A percentile compares a stretch with the other conserved stretches of the same genome.
Conservation (phyloP, 2,329 filamentous ascomycete species). For the Trichoderma aggressivum region DNA sequence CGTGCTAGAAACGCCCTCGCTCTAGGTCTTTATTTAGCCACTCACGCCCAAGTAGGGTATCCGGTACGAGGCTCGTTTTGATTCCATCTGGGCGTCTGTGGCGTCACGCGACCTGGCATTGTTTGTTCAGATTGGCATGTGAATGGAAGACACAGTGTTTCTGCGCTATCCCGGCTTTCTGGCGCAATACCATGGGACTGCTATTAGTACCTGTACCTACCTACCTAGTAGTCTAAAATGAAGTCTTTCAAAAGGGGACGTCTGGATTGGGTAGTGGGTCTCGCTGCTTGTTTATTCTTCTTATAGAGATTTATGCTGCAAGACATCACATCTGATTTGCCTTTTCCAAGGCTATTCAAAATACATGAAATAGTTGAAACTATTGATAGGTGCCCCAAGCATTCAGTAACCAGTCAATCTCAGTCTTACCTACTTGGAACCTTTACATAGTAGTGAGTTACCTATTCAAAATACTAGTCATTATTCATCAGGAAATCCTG, state of each 20-base stretch:
- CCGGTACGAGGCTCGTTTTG: not conserved
- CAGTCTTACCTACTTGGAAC: not conserved
- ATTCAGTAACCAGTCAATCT: not conserved
- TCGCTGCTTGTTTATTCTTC: too few species aligned
- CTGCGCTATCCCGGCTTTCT: not conserved
- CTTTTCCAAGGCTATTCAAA: not conserved
- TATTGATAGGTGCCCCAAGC: not conserved
- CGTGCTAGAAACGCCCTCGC: not conserved
- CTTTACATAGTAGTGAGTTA: not conserved
- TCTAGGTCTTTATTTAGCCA: not conserved
- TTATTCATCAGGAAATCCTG: slow-evolving; percentile 40
- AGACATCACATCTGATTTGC: not conserved
- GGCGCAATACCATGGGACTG: not conserved
- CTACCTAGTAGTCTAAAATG: too few species aligned
- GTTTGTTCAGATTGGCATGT: not conserved
- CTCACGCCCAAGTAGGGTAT: not conserved
- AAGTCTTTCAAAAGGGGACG: too few species aligned
- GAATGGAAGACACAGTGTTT: not conserved
- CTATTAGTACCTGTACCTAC: too few species aligned
- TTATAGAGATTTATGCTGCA: too few species aligned
- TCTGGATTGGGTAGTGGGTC: too few species aligned
- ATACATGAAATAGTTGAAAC: not conserved
- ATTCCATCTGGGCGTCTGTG: not conserved
- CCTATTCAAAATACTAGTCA: not conserved
- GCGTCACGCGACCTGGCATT: slow-evolving; percentile 7